Evolutionary conservation across 495 filamentous ascomycete species (phyloP).

Genomic region (Xylaria palmicola): DNA sequence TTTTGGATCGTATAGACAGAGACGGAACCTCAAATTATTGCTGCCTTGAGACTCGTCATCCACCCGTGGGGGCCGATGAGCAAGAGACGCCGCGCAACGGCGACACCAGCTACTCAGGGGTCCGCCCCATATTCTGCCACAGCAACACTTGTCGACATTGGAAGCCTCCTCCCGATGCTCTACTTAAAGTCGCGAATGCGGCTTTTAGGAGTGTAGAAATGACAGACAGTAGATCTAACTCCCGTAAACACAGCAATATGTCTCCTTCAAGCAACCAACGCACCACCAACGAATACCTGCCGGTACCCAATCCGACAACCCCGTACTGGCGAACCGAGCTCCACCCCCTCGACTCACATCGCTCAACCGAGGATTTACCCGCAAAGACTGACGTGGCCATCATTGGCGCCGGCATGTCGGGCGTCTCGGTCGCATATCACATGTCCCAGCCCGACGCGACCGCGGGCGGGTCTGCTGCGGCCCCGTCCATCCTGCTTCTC

Average conservation of each 20-base stretch:
- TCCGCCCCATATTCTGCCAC: neutral
- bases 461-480: neutral
- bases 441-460: constrained; percentile 7
- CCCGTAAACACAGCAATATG: neutral
- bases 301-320: constrained; percentile 21
- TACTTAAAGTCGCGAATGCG: neutral
- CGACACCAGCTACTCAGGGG: neutral
- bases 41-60: neutral
- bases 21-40: neutral
- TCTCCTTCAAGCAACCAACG: neutral
- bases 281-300: constrained; percentile 1
- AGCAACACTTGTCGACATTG: neutral
- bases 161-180: neutral
- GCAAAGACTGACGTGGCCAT: constrained; percentile 25
- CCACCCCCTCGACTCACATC: constrained; percentile 28
- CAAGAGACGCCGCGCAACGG: neutral
- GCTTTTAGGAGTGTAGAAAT: neutral
- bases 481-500: constrained; percentile 31
- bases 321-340: constrained; percentile 29
- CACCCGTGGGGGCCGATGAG: neutral
- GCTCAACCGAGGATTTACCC: constrained; percentile 27
- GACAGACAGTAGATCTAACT: neutral
- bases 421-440: constrained; percentile 26
- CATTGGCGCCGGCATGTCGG: constrained; percentile 29
- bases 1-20: neutral